These are phyloP conservation scores for Tricholoma matsutake DNA, from an alignment of 768 basidiomycete genomes.

Conservation along the genomic window DNA sequence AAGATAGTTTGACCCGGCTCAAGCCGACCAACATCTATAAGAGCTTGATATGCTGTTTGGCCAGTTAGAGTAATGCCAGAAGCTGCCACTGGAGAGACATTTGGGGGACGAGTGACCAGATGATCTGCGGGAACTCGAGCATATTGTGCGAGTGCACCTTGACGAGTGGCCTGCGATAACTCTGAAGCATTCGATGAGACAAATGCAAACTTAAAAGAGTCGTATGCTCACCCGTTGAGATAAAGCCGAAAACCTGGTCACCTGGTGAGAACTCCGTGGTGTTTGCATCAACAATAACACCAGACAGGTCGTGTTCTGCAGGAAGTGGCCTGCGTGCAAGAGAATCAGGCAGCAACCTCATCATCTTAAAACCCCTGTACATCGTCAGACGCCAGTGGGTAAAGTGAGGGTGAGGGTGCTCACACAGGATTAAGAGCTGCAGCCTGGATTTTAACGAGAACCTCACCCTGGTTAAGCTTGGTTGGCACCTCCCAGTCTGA, in stretches of 20 bases:
- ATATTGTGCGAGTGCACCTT: constrained; percentile 63
- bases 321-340: constrained; percentile 46
- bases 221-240: constrained; percentile 32
- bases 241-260: constrained; percentile 62
- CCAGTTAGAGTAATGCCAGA: constrained; percentile 59
- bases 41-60: constrained; percentile 55
- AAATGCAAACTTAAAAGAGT: background rate
- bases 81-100: constrained; percentile 53
- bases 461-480: constrained; percentile 29
- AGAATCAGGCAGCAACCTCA: constrained; percentile 42
- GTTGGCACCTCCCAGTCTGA: constrained; percentile 38
- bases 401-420: constrained; percentile 13
- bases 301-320: constrained; percentile 62
- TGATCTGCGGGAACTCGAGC: constrained; percentile 38
- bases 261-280: constrained; percentile 51
- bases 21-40: constrained; percentile 46
- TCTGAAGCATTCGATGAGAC: constrained; percentile 6
- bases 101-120: constrained; percentile 43
- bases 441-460: constrained; percentile 35
- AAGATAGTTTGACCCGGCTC: constrained; percentile 59
- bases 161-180: constrained; percentile 33
- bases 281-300: constrained; percentile 55
- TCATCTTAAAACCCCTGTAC: constrained; percentile 58
- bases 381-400: background rate
- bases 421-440: constrained; percentile 70